A percentile compares a stretch with the other conserved stretches of the same genome.
These are phyloP conservation scores for Oryza meridionalis DNA, from an alignment of 176 grass and related monocot species.

Conservation along the genomic window DNA sequence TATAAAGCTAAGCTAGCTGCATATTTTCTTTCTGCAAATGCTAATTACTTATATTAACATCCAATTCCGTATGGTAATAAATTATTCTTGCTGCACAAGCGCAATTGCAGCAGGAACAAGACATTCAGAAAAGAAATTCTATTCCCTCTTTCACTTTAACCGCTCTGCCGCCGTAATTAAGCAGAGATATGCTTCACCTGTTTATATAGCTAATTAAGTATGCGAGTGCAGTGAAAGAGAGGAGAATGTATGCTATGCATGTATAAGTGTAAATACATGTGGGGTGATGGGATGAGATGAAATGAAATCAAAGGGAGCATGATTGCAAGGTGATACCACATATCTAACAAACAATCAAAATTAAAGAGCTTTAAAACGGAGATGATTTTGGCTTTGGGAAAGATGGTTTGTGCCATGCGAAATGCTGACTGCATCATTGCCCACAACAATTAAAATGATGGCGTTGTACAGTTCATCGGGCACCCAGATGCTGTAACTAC, in stretches of 20 bases:
- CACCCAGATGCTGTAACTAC: constrained; percentile 28
- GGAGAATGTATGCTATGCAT: background rate
- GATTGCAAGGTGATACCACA: constrained; percentile 12
- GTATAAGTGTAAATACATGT: background rate
- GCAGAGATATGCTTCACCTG: background rate
- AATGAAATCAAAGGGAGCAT: background rate
- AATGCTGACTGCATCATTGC: constrained; percentile 43
- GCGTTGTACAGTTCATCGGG: background rate
- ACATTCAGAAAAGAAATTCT: background rate
- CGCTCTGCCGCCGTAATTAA: background rate
- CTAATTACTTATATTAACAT: background rate
- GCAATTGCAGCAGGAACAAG: background rate
- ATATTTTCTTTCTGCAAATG: constrained; percentile 10
- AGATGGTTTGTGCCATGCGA: background rate
- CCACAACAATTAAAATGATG: constrained; percentile 22
- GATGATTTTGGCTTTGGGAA: constrained; percentile 24
- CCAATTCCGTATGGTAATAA: background rate
- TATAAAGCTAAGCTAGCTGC: background rate
- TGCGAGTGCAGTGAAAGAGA: too few species aligned
- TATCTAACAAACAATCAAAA: background rate
- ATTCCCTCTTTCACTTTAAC: constrained; percentile 30
- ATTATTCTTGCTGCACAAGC: constrained; percentile 31
- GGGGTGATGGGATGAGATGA: too few species aligned
- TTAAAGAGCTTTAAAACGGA: background rate
- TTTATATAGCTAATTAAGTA: background rate